Evolutionary conservation across 306 rosid species (phyloP).

Genomic region (Dalbergia oliveri): DNA sequence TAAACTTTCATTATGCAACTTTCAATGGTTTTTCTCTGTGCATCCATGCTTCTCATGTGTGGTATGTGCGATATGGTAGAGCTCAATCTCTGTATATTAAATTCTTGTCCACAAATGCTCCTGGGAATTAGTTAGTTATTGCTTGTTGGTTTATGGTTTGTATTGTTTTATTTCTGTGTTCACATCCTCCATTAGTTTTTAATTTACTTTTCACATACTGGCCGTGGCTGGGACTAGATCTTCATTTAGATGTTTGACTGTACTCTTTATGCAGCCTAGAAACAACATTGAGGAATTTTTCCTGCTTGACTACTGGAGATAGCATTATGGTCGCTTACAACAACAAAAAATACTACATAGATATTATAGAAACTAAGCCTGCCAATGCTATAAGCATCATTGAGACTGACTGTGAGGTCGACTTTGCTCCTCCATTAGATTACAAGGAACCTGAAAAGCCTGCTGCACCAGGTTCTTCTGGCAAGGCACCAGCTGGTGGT

Average conservation of each 20-base stretch:
- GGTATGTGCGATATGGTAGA: constrained; percentile 4
- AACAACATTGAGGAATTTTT: constrained; percentile 92
- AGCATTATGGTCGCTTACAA: constrained; percentile 99
- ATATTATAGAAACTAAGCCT: constrained; percentile 91
- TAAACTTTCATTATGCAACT: background rate
- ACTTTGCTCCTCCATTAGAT: constrained; percentile 98
- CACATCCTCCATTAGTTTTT: constrained; percentile 19
- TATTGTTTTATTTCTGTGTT: constrained; percentile 19
- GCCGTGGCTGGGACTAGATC: constrained; percentile 31
- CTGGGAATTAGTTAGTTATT: background rate
- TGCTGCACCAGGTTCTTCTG: constrained; percentile 51
- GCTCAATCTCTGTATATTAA: constrained; percentile 20
- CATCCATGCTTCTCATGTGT: background rate
- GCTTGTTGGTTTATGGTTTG: background rate
- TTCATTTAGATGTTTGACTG: constrained; percentile 19
- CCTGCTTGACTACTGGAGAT: constrained; percentile 93
- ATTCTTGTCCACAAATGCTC: background rate
- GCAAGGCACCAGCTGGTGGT: constrained; percentile 78
- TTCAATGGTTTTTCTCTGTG: background rate
- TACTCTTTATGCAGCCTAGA: constrained; percentile 72
- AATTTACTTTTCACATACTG: constrained; percentile 8
- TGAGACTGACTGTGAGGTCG: constrained; percentile 99
- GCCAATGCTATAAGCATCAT: constrained; percentile 89
- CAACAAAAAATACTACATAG: constrained; percentile 94
- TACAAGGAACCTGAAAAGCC: constrained; percentile 96